phyloP scores from a whole-genome alignment of 495 filamentous ascomycete species.

The Aspergillus hancockii region DNA sequence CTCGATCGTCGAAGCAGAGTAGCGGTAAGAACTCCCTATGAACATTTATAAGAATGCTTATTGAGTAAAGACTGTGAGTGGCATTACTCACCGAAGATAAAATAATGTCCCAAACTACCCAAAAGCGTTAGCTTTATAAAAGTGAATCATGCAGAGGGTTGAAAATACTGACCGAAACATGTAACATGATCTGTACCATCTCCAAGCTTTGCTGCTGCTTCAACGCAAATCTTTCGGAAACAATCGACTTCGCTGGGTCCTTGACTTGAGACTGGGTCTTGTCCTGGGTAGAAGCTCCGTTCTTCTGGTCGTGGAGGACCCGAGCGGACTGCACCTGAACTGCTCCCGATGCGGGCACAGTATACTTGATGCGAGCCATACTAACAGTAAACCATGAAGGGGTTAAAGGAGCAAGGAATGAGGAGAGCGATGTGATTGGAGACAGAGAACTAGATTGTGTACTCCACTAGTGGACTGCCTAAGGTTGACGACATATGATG shows the following conservation, averaged over 20 bases:
- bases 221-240: constrained; percentile 12
- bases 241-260: constrained; percentile 8
- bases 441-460: not conserved
- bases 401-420: not conserved
- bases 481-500: constrained; percentile 10
- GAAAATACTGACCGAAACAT: constrained; percentile 34
- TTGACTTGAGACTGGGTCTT: constrained; percentile 24
- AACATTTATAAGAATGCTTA: constrained; percentile 6
- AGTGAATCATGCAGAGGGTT: not conserved
- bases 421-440: not conserved
- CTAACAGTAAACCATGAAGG: not conserved
- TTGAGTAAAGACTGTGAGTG: not conserved
- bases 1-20: constrained; percentile 31
- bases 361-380: constrained; percentile 32
- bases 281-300: constrained; percentile 2
- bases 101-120: constrained; percentile 32
- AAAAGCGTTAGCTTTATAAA: not conserved
- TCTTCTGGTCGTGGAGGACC: constrained; percentile 2
- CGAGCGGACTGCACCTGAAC: constrained; percentile 22
- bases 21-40: constrained; percentile 38
- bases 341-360: constrained; percentile 17
- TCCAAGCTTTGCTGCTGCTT: constrained; percentile 49
- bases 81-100: constrained; percentile 30
- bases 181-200: constrained; percentile 50
- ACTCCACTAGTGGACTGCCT: not conserved